phyloP scores from a whole-genome alignment of 495 filamentous ascomycete genomes.

The Aspergillus homomorphus region DNA sequence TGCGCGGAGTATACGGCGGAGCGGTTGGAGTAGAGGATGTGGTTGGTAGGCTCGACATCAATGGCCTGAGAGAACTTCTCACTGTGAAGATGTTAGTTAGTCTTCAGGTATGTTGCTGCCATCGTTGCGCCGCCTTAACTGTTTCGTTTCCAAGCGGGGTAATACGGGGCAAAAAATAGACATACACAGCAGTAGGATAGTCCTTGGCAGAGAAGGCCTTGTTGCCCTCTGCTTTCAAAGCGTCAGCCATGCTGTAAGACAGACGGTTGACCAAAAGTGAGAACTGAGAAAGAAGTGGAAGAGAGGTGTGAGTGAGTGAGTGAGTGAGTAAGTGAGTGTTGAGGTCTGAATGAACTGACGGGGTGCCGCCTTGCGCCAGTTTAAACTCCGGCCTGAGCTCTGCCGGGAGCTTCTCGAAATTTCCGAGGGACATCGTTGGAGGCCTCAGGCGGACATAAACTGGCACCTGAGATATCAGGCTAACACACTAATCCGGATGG shows the following conservation, averaged over 20 bases:
- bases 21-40: constrained; percentile 96
- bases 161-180: constrained; percentile 38
- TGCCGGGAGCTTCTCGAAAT: constrained; percentile 48
- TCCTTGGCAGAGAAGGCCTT: constrained; percentile 96
- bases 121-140: too few relatives aligned
- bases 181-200: constrained; percentile 92
- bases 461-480: not conserved
- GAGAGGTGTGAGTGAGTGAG: constrained; percentile 1
- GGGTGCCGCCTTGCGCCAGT: not conserved
- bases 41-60: constrained; percentile 79
- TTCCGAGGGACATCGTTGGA: constrained; percentile 29
- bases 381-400: constrained; percentile 4
- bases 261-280: constrained; percentile 2
- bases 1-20: constrained; percentile 95
- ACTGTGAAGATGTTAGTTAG: constrained; percentile 43
- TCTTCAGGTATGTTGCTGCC: not conserved
- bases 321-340: not conserved
- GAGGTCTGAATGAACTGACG: constrained; percentile 10
- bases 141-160: constrained; percentile 12
- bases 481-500: too few relatives aligned
- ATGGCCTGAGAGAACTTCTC: constrained; percentile 94
- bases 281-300: constrained; percentile 3
- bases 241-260: constrained; percentile 48
- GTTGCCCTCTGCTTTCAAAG: constrained; percentile 93
- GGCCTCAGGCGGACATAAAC: constrained; percentile 27